Evolutionary conservation across 2,329 filamentous ascomycete species (phyloP), one percentile per base, ranked within the genome.

Genomic region (Ascochyta pisi): DNA sequence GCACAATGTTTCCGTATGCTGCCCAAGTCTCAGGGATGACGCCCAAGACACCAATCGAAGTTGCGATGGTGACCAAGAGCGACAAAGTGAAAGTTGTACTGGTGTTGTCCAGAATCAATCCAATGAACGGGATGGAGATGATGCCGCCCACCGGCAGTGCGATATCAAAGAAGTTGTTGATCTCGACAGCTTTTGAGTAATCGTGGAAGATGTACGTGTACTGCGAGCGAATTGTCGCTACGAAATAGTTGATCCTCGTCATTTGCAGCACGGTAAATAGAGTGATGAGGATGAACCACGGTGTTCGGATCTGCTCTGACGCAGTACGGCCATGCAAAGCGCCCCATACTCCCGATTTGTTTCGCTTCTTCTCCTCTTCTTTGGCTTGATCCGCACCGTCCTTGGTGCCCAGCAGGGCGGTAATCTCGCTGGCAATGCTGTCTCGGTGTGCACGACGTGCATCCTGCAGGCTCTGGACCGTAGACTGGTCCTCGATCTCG

Each of bases 211-310:
- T 83, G 65, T 87, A 88, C 40, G 86, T 84, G 76, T 96, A 96
- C 74, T 97, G 92, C 1, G 88, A 83, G 2, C 90, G 85, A 60
- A 96, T 88, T 2, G 92, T 96, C 1, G 92, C 92, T 43, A 96
- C 91, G 68, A 96, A 96, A 79, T 93, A 96, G 78, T 96, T 96
- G 81, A 96, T 96, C 9, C 80, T 84, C 60, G 96, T 88, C 78
- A 83, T 86, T 69, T 83, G 81, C 1, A 84, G 62, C 31, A 83
- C 76, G 1, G 91, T 96, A 75, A 96, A 95, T 12, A 92, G 75
- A 10, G 90, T 90, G 66, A 96, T 91, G 46, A 96, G 82, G 16
- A 92, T 80, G 73, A 95, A 96, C 92, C 92, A 96, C 0, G 89
- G 89, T 2, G 89, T 91, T 7, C 78, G 75, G 63, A 96, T 89